phyloP scores from a whole-genome alignment of 805 yeast genomes.

The Lachancea cidri region DNA sequence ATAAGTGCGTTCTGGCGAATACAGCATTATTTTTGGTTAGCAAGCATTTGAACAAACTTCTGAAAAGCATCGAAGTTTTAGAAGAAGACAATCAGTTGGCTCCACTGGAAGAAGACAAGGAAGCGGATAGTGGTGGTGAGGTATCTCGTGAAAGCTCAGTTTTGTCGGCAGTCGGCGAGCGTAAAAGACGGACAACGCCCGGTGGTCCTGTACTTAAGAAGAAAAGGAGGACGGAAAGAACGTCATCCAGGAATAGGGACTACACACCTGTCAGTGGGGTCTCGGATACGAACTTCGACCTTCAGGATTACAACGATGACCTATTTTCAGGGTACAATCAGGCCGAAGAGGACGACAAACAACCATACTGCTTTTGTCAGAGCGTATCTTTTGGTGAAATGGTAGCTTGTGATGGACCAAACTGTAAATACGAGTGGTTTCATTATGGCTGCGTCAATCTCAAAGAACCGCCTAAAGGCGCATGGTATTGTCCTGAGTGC shows the following conservation, averaged over 20 bases:
- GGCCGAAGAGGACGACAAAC: constrained; percentile 56
- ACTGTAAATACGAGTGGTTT: constrained; percentile 91
- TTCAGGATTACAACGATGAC: constrained; percentile 30
- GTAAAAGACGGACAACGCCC: constrained; percentile 20
- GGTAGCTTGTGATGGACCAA: constrained; percentile 93
- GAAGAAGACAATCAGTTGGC: constrained; percentile 81
- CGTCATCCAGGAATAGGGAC: constrained; percentile 6
- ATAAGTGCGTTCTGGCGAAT: constrained; percentile 73
- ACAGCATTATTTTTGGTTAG: constrained; percentile 75
- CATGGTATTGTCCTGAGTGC: constrained; percentile 94
- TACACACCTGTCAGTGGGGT: constrained; percentile 7
- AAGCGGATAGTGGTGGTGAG: constrained; percentile 23
- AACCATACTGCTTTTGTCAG: constrained; percentile 84
- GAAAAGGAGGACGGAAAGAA: constrained; percentile 13
- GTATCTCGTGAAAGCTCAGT: constrained; percentile 30
- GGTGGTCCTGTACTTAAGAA: constrained; percentile 17
- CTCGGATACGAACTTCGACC: constrained; percentile 15
- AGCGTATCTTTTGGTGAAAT: constrained; percentile 92
- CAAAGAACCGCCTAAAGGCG: constrained; percentile 81
- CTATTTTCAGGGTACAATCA: constrained; percentile 30
- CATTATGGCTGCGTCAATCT: constrained; percentile 94
- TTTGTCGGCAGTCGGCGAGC: constrained; percentile 15
- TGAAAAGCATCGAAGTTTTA: constrained; percentile 66
- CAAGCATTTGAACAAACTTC: constrained; percentile 68
- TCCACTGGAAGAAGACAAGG: constrained; percentile 39